A percentile compares a stretch with the other conserved stretches of the same genome.
phyloP scores from a whole-genome alignment of 2,329 filamentous ascomycete species.

The Colletotrichum chrysophilum region DNA sequence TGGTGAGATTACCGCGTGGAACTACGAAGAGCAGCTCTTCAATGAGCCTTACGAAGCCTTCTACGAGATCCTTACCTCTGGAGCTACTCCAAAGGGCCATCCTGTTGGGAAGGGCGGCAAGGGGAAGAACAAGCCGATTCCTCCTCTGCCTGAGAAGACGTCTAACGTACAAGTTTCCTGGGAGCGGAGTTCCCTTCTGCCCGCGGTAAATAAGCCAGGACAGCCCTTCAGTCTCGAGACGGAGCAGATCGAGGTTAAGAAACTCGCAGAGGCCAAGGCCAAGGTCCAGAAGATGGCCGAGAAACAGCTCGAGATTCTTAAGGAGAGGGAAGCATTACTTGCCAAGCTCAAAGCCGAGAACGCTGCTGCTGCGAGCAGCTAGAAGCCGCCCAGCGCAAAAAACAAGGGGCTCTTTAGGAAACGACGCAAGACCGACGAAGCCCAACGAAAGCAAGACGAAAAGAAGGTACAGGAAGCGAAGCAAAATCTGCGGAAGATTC shows the following conservation, averaged over 20 bases:
- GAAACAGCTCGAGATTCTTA: slow-evolving; percentile 64
- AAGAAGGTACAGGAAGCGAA: background rate
- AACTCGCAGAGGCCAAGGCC: slow-evolving; percentile 66
- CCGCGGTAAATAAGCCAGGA: slow-evolving; percentile 67
- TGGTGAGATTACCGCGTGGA: slow-evolving; percentile 76
- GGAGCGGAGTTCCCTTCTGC: slow-evolving; percentile 77
- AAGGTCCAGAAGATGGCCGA: slow-evolving; percentile 67
- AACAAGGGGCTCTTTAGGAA: background rate
- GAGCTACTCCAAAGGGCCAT: slow-evolving; percentile 60
- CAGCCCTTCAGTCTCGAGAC: slow-evolving; percentile 78
- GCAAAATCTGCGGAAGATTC: background rate
- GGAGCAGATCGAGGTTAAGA: slow-evolving; percentile 67
- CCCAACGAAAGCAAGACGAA: background rate
- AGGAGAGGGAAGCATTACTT: slow-evolving; percentile 68
- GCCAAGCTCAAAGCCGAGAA: slow-evolving; percentile 65
- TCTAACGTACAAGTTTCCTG: slow-evolving; percentile 40
- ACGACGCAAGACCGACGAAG: background rate
- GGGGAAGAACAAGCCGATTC: slow-evolving; percentile 54
- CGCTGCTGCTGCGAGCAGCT: slow-evolving; percentile 40
- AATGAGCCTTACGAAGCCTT: slow-evolving; percentile 96
- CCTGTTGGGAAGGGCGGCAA: slow-evolving; percentile 53
- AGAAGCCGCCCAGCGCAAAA: slow-evolving; percentile 2
- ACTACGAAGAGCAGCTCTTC: slow-evolving; percentile 94
- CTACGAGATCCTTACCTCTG: slow-evolving; percentile 83
- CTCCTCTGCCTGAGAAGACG: slow-evolving; percentile 35